Evolutionary conservation across 2,329 filamentous ascomycete genomes (phyloP).

Genomic region (Aspergillus brasiliensis): DNA sequence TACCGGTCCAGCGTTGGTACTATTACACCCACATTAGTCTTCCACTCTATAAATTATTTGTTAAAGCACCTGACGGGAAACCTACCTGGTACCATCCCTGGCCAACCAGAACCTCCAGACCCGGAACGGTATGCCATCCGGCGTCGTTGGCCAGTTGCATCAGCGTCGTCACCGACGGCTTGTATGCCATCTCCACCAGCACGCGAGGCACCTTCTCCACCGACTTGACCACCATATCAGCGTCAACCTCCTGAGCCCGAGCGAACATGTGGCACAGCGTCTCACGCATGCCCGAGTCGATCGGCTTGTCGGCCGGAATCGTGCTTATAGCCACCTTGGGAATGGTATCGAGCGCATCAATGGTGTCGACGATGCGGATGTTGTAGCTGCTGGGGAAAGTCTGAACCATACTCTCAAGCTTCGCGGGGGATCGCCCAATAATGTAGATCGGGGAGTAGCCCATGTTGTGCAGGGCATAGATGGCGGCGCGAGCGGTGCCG

Average conservation of each 20-base stretch:
- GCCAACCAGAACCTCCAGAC: conserved; percentile 83
- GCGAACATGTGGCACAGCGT: conserved; percentile 61
- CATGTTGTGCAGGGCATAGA: conserved; percentile 83
- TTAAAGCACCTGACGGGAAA: conserved; percentile 23
- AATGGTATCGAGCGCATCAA: conserved; percentile 54
- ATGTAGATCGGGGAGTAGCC: conserved; percentile 85
- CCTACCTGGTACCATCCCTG: conserved; percentile 82
- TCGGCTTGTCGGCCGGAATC: conserved; percentile 83
- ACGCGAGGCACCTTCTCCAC: conserved; percentile 55
- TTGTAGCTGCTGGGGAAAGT: conserved; percentile 76
- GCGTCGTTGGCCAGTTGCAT: conserved; percentile 79
- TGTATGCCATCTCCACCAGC: conserved; percentile 95
- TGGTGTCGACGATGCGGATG: conserved; percentile 63
- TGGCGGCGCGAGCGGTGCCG: conserved; percentile 86
- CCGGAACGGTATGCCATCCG: conserved; percentile 82
- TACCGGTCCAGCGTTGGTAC: conserved; percentile 84
- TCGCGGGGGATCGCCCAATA: conserved; percentile 72
- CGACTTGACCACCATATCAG: conserved; percentile 36
- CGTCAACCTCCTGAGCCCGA: conserved; percentile 51
- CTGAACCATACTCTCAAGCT: conserved; percentile 66
- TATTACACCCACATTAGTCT: conserved; percentile 35
- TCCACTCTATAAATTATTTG: neutral
- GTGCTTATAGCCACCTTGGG: conserved; percentile 81
- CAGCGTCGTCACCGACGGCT: conserved; percentile 77
- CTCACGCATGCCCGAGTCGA: conserved; percentile 70